These are phyloP conservation scores for Calonectria crousiana DNA, from an alignment of 2,329 filamentous ascomycete genomes.

Conservation along the genomic window DNA sequence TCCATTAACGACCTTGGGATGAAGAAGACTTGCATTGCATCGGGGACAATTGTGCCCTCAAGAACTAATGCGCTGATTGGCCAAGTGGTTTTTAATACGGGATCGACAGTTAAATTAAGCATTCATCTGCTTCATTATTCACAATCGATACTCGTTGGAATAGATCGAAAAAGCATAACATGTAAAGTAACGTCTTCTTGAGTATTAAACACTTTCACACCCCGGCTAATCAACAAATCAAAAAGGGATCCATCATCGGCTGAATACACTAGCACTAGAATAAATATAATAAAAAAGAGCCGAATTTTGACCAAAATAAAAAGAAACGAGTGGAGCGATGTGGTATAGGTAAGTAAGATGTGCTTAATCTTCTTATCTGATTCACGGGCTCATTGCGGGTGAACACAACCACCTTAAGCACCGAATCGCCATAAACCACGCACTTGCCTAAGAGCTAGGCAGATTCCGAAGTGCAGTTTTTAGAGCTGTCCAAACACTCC, in stretches of 20 bases:
- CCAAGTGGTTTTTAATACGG: too few species aligned
- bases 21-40: too few species aligned
- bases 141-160: too few species aligned
- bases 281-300: neutral
- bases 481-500: neutral
- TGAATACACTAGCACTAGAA: neutral
- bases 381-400: neutral
- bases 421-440: neutral
- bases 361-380: neutral
- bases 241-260: neutral
- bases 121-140: too few species aligned
- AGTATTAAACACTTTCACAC: too few species aligned
- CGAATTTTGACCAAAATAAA: neutral
- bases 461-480: neutral
- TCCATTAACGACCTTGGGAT: too few species aligned
- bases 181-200: too few species aligned
- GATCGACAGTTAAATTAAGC: too few species aligned
- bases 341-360: neutral
- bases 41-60: too few species aligned
- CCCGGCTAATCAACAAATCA: neutral
- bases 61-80: too few species aligned
- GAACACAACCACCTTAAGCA: neutral
- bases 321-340: neutral
- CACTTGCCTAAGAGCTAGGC: neutral
- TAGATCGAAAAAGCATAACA: too few species aligned